Conservation (phyloP, 805 yeast genomes). For the Starmerella roubikii region DNA sequence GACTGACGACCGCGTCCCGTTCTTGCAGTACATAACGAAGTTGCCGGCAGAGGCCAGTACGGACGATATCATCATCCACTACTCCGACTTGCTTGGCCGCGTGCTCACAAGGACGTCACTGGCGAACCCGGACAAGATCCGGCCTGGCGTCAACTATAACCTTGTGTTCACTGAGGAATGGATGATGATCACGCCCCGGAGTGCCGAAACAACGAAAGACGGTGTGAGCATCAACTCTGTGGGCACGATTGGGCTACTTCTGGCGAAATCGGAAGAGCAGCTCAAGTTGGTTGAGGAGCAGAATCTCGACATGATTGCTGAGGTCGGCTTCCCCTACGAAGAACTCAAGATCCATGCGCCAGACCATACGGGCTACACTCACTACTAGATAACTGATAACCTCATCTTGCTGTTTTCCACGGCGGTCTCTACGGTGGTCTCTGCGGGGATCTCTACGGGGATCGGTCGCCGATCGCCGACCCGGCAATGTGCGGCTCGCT, state of each 20-base stretch:
- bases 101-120: slow-evolving; percentile 46
- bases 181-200: slow-evolving; percentile 79
- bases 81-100: slow-evolving; percentile 38
- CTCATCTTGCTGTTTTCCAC: too few relatives aligned
- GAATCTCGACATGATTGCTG: slow-evolving; percentile 14
- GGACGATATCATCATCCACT: slow-evolving; percentile 41
- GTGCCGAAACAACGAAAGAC: slow-evolving; percentile 22
- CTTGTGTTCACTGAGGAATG: slow-evolving; percentile 68
- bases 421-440: too few relatives aligned
- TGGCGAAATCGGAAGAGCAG: slow-evolving; percentile 53
- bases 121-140: slow-evolving; percentile 34
- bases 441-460: slow-evolving; percentile 95
- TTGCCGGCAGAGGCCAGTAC: slow-evolving; percentile 33
- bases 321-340: slow-evolving; percentile 19
- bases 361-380: slow-evolving; percentile 16
- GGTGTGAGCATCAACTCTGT: slow-evolving; percentile 61
- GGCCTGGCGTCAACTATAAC: slow-evolving; percentile 49
- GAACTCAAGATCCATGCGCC: slow-evolving; percentile 15
- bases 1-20: slow-evolving; percentile 42
- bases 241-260: slow-evolving; percentile 64
- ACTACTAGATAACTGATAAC: slow-evolving; percentile 8
- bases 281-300: slow-evolving; percentile 10
- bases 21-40: slow-evolving; percentile 72
- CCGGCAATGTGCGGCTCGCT: slow-evolving; percentile 84
- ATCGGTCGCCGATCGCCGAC: slow-evolving; percentile 95